A percentile compares a stretch with the other conserved stretches of the same genome.
Conservation (phyloP, 768 basidiomycete genomes). For the Leucocoprinus leucothites region DNA sequence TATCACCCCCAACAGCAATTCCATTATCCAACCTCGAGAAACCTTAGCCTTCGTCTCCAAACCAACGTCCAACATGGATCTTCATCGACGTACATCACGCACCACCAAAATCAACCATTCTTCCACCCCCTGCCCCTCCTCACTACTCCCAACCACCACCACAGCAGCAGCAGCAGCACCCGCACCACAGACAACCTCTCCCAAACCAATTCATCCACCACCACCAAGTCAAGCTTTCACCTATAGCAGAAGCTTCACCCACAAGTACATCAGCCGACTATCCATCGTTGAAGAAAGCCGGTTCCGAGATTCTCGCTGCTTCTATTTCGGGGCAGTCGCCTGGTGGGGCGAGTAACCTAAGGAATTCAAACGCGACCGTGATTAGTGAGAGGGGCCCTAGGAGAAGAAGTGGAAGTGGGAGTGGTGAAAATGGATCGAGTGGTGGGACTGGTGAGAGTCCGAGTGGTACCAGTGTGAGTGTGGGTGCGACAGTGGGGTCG, state of each 20-base stretch:
- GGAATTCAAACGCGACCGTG: constrained; percentile 1
- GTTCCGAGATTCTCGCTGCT: constrained; percentile 6
- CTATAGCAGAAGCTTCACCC: constrained; percentile 62
- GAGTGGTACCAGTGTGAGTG: neutral
- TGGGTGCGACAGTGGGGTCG: neutral
- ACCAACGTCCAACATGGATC: neutral
- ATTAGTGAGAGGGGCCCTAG: neutral
- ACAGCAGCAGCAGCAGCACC: constrained; percentile 13
- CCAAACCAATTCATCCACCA: constrained; percentile 14
- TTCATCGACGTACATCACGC: neutral
- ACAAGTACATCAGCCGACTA: constrained; percentile 8
- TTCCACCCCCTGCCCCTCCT: neutral
- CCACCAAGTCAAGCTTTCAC: constrained; percentile 47
- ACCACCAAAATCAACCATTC: neutral
- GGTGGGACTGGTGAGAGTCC: neutral
- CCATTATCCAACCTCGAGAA: neutral
- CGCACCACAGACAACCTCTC: neutral
- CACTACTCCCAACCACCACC: constrained; percentile 10
- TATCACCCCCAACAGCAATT: neutral
- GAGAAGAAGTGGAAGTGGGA: neutral
- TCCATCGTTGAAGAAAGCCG: constrained; percentile 9
- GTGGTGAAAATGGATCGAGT: neutral
- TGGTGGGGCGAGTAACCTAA: neutral
- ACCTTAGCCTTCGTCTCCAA: neutral
- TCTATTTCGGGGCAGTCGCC: neutral